Base-by-base conservation (phyloP, 352 stramenopile species). In the Vaucheria bursata region DNA sequence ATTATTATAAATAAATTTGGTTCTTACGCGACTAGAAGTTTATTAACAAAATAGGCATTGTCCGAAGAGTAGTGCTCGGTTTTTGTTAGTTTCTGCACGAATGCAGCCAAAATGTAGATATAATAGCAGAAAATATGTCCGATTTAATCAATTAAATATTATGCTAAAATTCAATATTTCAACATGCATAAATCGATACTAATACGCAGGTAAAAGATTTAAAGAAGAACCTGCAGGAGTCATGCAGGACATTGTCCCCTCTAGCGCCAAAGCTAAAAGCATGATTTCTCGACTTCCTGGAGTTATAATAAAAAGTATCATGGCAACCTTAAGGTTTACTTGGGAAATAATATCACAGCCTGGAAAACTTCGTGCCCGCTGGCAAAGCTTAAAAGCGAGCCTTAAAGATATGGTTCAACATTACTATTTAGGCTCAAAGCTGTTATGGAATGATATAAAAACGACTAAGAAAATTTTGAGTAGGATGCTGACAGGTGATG, bases 341-440 rank as follows among this genome's bases (percentile, higher is more conserved):
- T 78, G 75, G 75, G 75, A 79, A 37, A 71, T 80, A 37, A 36
- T 64, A 6, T 65, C 52, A 32, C 73, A 80, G 38, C 75, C 75
- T 1, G 32, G 38, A 49, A n/a, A 76, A 18, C 66, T 73, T 33
- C 59, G 65, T n/a, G 75, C 73, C 5, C 73, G 74, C 39, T 39
- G 68, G 12, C 37, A 32, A 33, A 71, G 67, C 59, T 52, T 69
- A n/a, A 59, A 80, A 38, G 39, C 71, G 31, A 52, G 71, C 71
- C 38, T 80, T 25, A 78, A 71, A 36, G 75, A 80, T 68, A 69
- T 78, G 68, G 31, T 35, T 39, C 32, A 0, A 59, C 95, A 98
- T 86, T 98, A 97, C 79, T 98, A 91, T 90, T 88, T 97, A 52
- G 94, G 94, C 73, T 95, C 89, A 50, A 98, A 98, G 86, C 87